Base-by-base conservation (phyloP, 148 eudicot species). In the Camellia granthamiana region DNA sequence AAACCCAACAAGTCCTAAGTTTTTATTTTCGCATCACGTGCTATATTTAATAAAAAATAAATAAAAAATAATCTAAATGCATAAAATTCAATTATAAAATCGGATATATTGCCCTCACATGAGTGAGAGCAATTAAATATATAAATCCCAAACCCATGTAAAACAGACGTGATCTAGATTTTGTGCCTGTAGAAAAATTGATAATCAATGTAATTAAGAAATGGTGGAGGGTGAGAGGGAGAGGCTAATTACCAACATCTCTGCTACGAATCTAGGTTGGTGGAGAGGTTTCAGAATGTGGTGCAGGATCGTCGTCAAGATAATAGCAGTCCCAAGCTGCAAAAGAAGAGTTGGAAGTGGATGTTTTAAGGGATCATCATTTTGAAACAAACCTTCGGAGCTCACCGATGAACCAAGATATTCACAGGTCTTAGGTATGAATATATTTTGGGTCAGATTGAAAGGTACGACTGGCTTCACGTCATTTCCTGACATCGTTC, bases 201-300 rank as follows among this genome's bases (percentile, higher is more conserved):
- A 30, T 30, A 30, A 30, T 30, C 38, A 30, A 30, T 1, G 38
- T 30, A 30, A 30, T 30, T 30, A 5, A 58, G 3, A 13, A 11
- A 23, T 6, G 3, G 6, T n/a, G 55, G 14, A 6, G 14, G n/a
- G 5, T 30, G 38, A 30, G 38, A 30, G 9, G 67, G 6, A 10
- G 61, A 16, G 43, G n/a, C 2, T 19, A 60, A 63, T 77, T 3
- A 77, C 79, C 79, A 77, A 47, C 79, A 77, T 77, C 54, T 77
- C 79, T 10, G 79, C 79, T 19, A 77, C 71, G 23, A 77, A 77
- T 64, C 71, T 63, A 16, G 79, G 70, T 7, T 77, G 79, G 44
- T 65, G 18, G 46, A 77, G 60, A 77, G 71, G 79, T 19, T 7
- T 19, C 46, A 77, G 79, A 49, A 77, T 11, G 59, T 59, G 44